Conservation (phyloP, 345 rosid species). For the Syzygium grande region DNA sequence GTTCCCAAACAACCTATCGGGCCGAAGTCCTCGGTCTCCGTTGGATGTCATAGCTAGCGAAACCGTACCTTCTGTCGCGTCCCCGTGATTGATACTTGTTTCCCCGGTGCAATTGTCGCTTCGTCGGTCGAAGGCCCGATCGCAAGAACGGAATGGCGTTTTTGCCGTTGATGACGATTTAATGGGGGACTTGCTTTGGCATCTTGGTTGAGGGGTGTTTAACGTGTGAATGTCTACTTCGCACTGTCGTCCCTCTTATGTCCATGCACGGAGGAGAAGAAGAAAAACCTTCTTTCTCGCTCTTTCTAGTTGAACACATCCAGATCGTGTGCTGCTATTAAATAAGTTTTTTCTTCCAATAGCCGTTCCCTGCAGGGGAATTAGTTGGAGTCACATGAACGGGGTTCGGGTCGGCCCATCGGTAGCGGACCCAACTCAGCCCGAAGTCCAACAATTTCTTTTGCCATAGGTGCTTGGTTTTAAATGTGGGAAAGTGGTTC, state of each 20-base stretch:
- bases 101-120: neutral
- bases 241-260: neutral
- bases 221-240: neutral
- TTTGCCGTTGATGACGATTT: neutral
- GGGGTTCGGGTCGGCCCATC: neutral
- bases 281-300: neutral
- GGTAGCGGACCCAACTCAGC: neutral
- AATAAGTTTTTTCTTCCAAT: neutral
- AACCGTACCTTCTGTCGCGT: neutral
- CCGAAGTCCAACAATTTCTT: neutral
- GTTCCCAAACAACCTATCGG: neutral
- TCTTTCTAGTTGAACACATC: neutral
- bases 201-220: no score
- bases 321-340: neutral
- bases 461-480: neutral
- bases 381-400: neutral
- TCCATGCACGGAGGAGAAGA: neutral
- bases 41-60: neutral
- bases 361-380: neutral
- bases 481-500: neutral
- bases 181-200: neutral
- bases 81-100: neutral
- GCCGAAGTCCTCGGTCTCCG: neutral
- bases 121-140: neutral
- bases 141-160: neutral